A percentile compares a stretch with the other conserved stretches of the same genome.
phyloP scores from a whole-genome alignment of 176 grass and related monocot species.

The Cenchrus americanus region DNA sequence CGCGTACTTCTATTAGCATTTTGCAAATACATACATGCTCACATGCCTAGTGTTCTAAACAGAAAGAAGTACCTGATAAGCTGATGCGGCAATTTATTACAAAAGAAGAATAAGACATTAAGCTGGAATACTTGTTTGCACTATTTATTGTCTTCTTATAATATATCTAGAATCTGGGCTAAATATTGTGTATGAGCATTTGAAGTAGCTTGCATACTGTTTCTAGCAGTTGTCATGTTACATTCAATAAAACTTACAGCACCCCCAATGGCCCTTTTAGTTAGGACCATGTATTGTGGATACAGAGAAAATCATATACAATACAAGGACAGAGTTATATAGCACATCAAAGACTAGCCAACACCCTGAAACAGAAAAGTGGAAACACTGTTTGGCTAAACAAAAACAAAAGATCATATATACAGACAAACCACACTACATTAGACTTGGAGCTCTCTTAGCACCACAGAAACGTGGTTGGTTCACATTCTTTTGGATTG shows the following conservation, averaged over 20 bases:
- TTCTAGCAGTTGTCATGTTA: background rate
- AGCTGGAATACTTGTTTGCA: background rate
- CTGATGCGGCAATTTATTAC: background rate
- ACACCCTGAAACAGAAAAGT: slow-evolving; percentile 6
- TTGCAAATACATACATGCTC: slow-evolving; percentile 4
- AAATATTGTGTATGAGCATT: background rate
- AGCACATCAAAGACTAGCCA: background rate
- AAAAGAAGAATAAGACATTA: background rate
- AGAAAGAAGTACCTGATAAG: background rate
- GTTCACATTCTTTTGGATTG: background rate
- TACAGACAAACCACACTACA: background rate
- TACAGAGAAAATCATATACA: background rate
- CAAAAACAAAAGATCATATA: background rate
- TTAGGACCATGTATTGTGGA: background rate
- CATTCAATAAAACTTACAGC: background rate
- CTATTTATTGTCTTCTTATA: background rate
- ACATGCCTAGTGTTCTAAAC: background rate
- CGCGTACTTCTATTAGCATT: background rate
- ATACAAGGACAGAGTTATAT: background rate
- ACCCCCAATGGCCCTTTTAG: background rate
- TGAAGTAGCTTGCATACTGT: background rate
- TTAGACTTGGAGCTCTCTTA: slow-evolving; percentile 4
- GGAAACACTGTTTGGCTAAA: background rate
- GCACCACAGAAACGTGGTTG: background rate
- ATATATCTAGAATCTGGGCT: background rate